A percentile compares a stretch with the other conserved stretches of the same genome.
Evolutionary conservation across 176 grass and related monocot species (phyloP).

Genomic region (Oryza glumipatula): DNA sequence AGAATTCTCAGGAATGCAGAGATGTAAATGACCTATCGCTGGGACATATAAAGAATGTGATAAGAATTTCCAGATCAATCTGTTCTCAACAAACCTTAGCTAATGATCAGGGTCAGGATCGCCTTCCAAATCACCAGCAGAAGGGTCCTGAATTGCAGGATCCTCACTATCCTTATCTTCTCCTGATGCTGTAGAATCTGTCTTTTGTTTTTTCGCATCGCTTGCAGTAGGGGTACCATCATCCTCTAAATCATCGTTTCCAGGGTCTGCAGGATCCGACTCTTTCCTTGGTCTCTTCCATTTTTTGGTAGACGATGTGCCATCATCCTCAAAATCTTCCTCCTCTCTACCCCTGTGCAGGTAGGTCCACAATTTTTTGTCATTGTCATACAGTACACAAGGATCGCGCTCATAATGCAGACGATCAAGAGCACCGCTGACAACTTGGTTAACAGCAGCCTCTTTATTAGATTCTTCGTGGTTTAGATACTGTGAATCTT

Average conservation of each 20-base stretch:
- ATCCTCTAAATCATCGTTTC: slow-evolving; percentile 57
- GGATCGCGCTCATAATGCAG: slow-evolving; percentile 98
- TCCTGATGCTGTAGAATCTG: slow-evolving; percentile 46
- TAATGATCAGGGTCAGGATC: slow-evolving; percentile 47
- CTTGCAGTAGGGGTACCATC: slow-evolving; percentile 49
- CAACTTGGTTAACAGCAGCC: slow-evolving; percentile 87
- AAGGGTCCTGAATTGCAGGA: slow-evolving; percentile 38
- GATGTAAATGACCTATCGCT: background rate
- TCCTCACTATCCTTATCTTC: slow-evolving; percentile 54
- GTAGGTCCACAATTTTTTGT: slow-evolving; percentile 98
- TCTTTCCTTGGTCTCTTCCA: slow-evolving; percentile 98
- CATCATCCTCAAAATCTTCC: slow-evolving; percentile 99
- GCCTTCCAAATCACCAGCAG: slow-evolving; percentile 38
- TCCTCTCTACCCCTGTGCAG: slow-evolving; percentile 96
- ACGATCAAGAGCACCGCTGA: slow-evolving; percentile 92
- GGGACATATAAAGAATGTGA: background rate
- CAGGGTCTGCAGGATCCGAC: slow-evolving; percentile 62
- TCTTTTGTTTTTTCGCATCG: slow-evolving; percentile 48
- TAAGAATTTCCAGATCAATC: background rate
- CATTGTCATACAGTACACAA: slow-evolving; percentile 93
- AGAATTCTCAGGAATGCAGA: background rate
- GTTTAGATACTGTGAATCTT: slow-evolving; percentile 94
- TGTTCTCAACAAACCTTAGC: slow-evolving; percentile 23
- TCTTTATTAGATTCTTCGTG: slow-evolving; percentile 79
- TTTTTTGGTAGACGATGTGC: slow-evolving; percentile 95